Evolutionary conservation across 2,329 filamentous ascomycete species (phyloP).

Genomic region (Trichoderma cornu-damae): DNA sequence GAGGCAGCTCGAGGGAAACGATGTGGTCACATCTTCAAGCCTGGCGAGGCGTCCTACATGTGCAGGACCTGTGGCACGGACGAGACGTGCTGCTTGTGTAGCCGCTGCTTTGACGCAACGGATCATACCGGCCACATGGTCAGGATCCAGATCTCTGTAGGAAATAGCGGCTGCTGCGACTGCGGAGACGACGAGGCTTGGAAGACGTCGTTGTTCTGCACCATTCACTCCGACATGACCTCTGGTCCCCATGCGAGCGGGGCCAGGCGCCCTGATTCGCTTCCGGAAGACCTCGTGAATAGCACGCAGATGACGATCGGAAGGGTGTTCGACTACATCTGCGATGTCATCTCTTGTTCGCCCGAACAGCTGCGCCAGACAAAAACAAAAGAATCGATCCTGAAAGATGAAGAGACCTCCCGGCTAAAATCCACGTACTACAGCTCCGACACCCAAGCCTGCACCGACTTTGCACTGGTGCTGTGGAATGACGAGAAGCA

Average conservation of each 20-base stretch:
- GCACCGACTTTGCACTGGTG: constrained; percentile 70
- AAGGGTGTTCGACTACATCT: constrained; percentile 85
- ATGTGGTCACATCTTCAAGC: constrained; percentile 95
- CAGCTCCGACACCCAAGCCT: constrained; percentile 49
- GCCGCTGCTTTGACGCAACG: constrained; percentile 88
- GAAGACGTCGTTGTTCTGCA: constrained; percentile 81
- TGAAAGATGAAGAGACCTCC: constrained; percentile 74
- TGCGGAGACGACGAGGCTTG: constrained; percentile 96
- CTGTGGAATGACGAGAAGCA: constrained; percentile 99
- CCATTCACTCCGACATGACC: constrained; percentile 72
- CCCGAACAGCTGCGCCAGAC: constrained; percentile 86
- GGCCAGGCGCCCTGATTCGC: constrained; percentile 50
- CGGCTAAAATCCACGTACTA: constrained; percentile 66
- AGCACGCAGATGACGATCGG: constrained; percentile 83
- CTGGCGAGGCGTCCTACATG: constrained; percentile 86
- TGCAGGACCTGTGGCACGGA: constrained; percentile 93
- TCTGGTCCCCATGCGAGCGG: constrained; percentile 54
- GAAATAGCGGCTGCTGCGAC: constrained; percentile 94
- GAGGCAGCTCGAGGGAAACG: constrained; percentile 85
- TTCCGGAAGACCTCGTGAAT: constrained; percentile 70
- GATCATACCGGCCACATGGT: constrained; percentile 94
- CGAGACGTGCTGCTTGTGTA: constrained; percentile 92
- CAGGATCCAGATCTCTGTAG: constrained; percentile 77
- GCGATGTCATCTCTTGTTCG: constrained; percentile 95
- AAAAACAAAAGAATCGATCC: constrained; percentile 77